Evolutionary conservation across 2,329 filamentous ascomycete species (phyloP).

Genomic region (Herpomyces periplanetae): DNA sequence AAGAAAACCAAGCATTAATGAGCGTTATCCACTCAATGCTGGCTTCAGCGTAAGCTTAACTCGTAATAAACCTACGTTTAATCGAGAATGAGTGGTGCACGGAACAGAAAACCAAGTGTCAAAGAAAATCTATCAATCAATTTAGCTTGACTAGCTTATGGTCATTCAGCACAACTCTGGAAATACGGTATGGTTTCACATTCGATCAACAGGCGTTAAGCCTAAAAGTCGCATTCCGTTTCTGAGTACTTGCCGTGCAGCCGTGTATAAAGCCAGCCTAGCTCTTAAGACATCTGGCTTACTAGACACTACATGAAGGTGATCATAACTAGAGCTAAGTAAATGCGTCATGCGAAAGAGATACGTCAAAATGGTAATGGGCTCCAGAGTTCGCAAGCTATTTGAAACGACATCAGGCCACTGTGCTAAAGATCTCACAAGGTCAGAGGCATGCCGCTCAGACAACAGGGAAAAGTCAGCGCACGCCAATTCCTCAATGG

Average conservation of each 20-base stretch:
- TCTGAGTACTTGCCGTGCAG: conserved; percentile 28
- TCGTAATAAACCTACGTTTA: no score
- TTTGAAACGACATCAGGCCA: conserved; percentile 57
- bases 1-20: conserved; percentile 71
- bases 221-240: conserved; percentile 57
- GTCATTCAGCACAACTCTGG: no score
- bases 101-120: no score
- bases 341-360: conserved; percentile 58
- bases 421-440: conserved; percentile 34
- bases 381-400: conserved; percentile 45
- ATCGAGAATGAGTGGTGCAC: no score
- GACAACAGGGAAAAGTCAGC: conserved; percentile 26
- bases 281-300: conserved; percentile 28
- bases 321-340: conserved; percentile 40
- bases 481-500: conserved; percentile 15
- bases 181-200: no score
- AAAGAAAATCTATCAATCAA: no score
- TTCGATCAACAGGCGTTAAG: conserved; percentile 37
- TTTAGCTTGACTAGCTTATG: no score
- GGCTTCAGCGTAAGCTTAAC: no score
- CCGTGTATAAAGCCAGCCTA: conserved; percentile 35
- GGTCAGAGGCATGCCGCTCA: conserved; percentile 28
- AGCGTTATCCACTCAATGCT: conserved; percentile 76
- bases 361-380: conserved; percentile 24
- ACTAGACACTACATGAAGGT: conserved; percentile 39